A percentile compares a stretch with the other conserved stretches of the same genome.
Conservation (phyloP, 1,284 basidiomycete genomes). For the Ceraceosorus bombacis region DNA sequence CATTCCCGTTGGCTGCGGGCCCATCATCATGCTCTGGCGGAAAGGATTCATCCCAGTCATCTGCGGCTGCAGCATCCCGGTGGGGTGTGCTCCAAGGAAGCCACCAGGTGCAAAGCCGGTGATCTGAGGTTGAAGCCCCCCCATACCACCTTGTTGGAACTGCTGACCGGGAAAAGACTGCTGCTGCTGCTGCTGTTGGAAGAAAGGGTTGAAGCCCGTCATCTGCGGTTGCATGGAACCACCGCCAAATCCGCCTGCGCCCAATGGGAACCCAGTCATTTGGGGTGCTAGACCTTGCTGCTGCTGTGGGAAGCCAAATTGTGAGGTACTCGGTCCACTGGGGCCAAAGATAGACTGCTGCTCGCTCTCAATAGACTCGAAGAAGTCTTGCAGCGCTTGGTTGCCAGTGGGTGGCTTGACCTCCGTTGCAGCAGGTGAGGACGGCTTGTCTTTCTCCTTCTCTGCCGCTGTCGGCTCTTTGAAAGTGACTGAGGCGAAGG, state of each 20-base stretch:
- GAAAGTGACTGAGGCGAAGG: conserved; percentile 15
- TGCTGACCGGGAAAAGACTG: background rate
- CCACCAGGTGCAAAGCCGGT: conserved; percentile 9
- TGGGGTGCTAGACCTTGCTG: conserved; percentile 38
- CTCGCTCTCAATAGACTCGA: conserved; percentile 77
- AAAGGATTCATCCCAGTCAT: conserved; percentile 63
- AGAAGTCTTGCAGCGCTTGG: conserved; percentile 72
- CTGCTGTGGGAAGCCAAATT: background rate
- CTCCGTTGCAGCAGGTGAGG: conserved; percentile 1
- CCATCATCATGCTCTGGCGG: conserved; percentile 49
- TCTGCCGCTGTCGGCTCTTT: conserved; percentile 23
- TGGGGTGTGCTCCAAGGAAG: background rate
- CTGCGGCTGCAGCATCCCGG: conserved; percentile 45
- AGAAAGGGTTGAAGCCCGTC: conserved; percentile 15
- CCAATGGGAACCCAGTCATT: conserved; percentile 53
- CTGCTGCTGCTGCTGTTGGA: conserved; percentile 32
- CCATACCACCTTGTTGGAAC: background rate
- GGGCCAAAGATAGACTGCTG: conserved; percentile 65
- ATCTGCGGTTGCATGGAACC: conserved; percentile 5
- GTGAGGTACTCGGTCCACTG: conserved; percentile 33
- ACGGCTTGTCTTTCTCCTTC: conserved; percentile 14
- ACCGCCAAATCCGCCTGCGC: background rate
- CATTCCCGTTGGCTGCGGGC: conserved; percentile 33
- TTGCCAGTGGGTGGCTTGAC: conserved; percentile 32
- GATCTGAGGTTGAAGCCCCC: conserved; percentile 4